Evolutionary conservation across 225 moss, liverwort and hornwort genomes (phyloP).

Genomic region (Sphagnum contortum): DNA sequence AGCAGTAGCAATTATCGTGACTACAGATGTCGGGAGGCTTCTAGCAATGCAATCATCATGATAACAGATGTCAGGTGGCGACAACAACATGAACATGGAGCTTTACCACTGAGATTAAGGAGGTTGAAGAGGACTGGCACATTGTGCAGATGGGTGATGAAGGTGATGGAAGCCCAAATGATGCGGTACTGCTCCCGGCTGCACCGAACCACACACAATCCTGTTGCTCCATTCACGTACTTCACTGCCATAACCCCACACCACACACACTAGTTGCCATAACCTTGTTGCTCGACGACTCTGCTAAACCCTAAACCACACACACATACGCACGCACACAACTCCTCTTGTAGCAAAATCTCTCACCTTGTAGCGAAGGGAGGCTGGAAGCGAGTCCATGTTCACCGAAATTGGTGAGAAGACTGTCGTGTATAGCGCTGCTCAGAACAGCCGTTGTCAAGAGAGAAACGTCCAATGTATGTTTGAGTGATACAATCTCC

Average conservation of each 20-base stretch:
- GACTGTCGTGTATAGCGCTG: slow-evolving; percentile 47
- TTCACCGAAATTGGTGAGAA: slow-evolving; percentile 69
- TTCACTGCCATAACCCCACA: slow-evolving; percentile 34
- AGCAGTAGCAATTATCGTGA: too few relatives aligned
- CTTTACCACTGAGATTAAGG: slow-evolving; percentile 58
- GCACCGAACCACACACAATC: slow-evolving; percentile 65
- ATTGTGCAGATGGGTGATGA: slow-evolving; percentile 49
- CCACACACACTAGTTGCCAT: too few relatives aligned
- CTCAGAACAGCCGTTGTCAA: slow-evolving; percentile 29
- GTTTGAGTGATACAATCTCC: slow-evolving; percentile 55
- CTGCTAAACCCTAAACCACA: too few relatives aligned
- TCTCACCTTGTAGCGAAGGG: slow-evolving; percentile 56
- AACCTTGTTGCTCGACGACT: too few relatives aligned
- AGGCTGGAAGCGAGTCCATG: slow-evolving; percentile 44
- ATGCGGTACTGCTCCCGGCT: slow-evolving; percentile 56
- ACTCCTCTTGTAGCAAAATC: too few relatives aligned
- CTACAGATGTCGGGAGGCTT: too few relatives aligned
- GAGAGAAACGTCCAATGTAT: slow-evolving; percentile 28
- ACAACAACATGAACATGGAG: too few relatives aligned
- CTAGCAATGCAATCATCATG: too few relatives aligned
- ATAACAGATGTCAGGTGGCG: too few relatives aligned
- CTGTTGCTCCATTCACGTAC: slow-evolving; percentile 73
- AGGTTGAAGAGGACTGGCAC: slow-evolving; percentile 65
- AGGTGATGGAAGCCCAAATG: slow-evolving; percentile 75
- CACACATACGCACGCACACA: too few relatives aligned